Base-by-base conservation (phyloP, 2,329 filamentous ascomycete species). In the Chrysoporthe cubensis region DNA sequence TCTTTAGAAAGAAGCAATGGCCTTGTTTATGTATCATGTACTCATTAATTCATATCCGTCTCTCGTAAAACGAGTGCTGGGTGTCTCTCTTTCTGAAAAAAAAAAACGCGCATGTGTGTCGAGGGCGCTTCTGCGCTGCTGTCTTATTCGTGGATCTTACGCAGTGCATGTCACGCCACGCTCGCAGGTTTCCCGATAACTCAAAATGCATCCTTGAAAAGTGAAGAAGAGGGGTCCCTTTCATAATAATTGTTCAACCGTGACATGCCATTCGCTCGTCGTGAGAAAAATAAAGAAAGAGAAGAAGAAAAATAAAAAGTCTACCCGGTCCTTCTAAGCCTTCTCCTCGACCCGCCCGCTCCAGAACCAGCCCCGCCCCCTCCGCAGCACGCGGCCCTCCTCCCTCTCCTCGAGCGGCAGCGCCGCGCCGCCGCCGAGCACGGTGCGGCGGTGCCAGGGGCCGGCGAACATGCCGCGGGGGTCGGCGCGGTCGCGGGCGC, bases 401-500 rank as follows among this genome's bases (percentile, higher is more conserved):
- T 70, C 69, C 64, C 66, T 65, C 62, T 70, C 69, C 67, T 70
- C 69, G 61, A 70, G 34, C 48, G 69, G 69, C 58, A 70, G 26
- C 56, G 64, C 43, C 18, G 18, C 58, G 5, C 54, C 63, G 9
- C 71, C 77, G 42, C 77, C 79, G 54, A 88, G 76, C 26, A 97
- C 81, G 73, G 88, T 87, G 63, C 90, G 85, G 40, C 91, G 85
- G 78, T 97, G 93, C 95, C 95, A 99, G 61, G 94, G 90, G 2
- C 95, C 95, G 16, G 95, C 84, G 78, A 95, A 95, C 85, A 94
- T 88, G 64, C 91, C 91, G 69, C 93, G 88, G 0, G 89, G 88
- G 75, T 95, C 91, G 50, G 87, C 85, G 71, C 88, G 83, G 66
- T 87, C 82, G 69, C 91, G 84, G 16, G 93, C 85, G 56, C 80